Base-by-base conservation (phyloP, 2,329 filamentous ascomycete genomes). In the Rutstroemia sp. region DNA sequence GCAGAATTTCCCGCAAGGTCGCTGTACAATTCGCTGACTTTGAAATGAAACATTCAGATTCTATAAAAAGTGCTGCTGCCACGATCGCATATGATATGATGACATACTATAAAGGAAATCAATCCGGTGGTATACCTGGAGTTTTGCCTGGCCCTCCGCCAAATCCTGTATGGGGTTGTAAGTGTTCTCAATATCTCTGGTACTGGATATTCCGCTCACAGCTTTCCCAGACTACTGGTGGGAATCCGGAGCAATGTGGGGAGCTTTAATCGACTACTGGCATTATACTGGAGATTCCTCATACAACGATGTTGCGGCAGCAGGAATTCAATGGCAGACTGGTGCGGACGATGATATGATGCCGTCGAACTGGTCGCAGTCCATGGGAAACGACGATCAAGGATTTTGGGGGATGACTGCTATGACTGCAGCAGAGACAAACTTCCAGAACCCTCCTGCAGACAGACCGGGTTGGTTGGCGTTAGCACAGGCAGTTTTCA, bases 321-420 rank as follows among this genome's bases (percentile, higher is more conserved):
- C 78, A 53, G 82, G 79, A 34, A 75, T 86, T 72, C 71, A 82
- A 64, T 78, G 76, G 66, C 82, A 86, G 68, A 76, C 79, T 51
- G 82, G 81, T 45, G 70, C 73, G 10, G 71, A 80, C 64, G 67
- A 76, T 41, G 76, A 84, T 63, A 84, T 78, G 69, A 83, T 83
- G 74, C 81, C 82, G 2, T 64, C 70, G 8, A 77, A 77, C 59
- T 69, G 69, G 65, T 65, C 64, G 14, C 64, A 67, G 54, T 65
- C 63, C n/a, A 68, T 70, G 64, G 68, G 68, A 10, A 70, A 70
- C 49, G 68, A 70, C 59, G 68, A 70, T 64, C 68, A 70, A 60
- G 68, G 87, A 5, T 92, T 94, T 72, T 95, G 89, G 89, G 88
- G 81, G n/a, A 79, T 94, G 75, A 82, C 89, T 1, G 87, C 86